Evolutionary conservation across 208 protist genomes (phyloP), one percentile per base, ranked within the genome.

Genomic region (Leishmania tropica): DNA sequence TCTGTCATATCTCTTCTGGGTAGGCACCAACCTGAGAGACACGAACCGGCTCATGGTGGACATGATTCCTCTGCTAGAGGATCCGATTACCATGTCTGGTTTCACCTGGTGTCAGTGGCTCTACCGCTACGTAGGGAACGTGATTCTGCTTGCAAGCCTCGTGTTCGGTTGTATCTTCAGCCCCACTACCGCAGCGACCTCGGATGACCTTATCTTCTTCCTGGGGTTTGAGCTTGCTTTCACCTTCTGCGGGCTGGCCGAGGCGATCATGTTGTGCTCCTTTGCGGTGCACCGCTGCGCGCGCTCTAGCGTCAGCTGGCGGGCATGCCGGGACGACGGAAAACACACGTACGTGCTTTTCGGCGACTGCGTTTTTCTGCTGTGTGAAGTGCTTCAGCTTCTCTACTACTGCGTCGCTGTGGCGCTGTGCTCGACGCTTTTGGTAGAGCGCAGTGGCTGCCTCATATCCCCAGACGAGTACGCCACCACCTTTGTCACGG

Each of bases 41-140:
- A 90, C 91, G 21, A 82, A 89, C 40, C 79, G 82, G 24, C 87
- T 92, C 35, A 76, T 88, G 31, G 90, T 94, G 54, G 77, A 88
- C 56, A 84, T 88, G 75, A 92, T 94, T 60, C 90, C 89, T 13
- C 74, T 93, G 19, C 81, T 94, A 53, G 93, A 96, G 83, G 93
- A 94, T 65, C 93, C 93, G 7, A 79, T 94, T 65, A 91, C 93
- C 19, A 82, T 89, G 40, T 89, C 91, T 28, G 71, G 77, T 51
- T 93, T 95, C 80, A 84, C 81, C 21, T 80, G 81, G 70, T 81
- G 87, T 60, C 67, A 87, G 42, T 83, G 83, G 75, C 87, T 87
- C 42, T 88, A 88, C 72, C 86, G 88, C 70, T 89, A 83, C 75
- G 40, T 86, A 21, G 88, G 83, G 1, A 91, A 95, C 65, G 81